These are phyloP conservation scores for Daedalea quercina DNA, from an alignment of 768 basidiomycete species.

Conservation along the genomic window DNA sequence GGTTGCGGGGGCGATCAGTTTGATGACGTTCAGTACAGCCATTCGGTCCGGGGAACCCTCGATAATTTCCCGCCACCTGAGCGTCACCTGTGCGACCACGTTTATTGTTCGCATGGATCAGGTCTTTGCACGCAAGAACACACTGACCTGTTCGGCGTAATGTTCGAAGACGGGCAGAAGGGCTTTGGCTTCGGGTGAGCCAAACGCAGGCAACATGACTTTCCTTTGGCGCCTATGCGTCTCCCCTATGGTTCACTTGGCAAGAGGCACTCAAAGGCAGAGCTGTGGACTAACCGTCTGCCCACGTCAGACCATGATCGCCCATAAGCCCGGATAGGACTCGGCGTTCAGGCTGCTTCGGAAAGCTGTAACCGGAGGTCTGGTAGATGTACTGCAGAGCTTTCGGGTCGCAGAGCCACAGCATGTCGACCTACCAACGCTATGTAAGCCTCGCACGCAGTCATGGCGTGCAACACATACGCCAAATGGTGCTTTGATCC, in stretches of 20 bases:
- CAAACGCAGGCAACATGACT: conserved; percentile 30
- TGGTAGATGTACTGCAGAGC: conserved; percentile 53
- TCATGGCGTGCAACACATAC: conserved; percentile 21
- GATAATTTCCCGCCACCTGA: conserved; percentile 47
- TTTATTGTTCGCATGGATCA: neutral
- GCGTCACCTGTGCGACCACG: conserved; percentile 30
- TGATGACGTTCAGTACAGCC: conserved; percentile 39
- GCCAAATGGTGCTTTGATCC: conserved; percentile 44
- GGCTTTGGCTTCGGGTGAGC: conserved; percentile 34
- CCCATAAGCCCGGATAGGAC: conserved; percentile 43
- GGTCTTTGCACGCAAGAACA: neutral
- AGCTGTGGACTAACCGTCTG: conserved; percentile 33
- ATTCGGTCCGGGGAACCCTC: conserved; percentile 33
- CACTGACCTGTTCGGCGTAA: conserved; percentile 17
- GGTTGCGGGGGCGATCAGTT: conserved; percentile 34
- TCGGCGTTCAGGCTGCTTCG: conserved; percentile 44
- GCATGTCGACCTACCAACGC: conserved; percentile 38
- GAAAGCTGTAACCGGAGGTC: conserved; percentile 49
- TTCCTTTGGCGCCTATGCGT: conserved; percentile 26
- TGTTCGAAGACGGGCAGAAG: conserved; percentile 17
- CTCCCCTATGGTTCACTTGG: conserved; percentile 11
- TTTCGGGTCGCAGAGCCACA: conserved; percentile 50
- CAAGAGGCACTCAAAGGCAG: neutral
- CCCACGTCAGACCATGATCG: conserved; percentile 49
- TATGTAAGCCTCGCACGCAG: neutral